Conservation (phyloP, 1,139 yeast genomes). For the Lodderomyces pseudojiufengensis region DNA sequence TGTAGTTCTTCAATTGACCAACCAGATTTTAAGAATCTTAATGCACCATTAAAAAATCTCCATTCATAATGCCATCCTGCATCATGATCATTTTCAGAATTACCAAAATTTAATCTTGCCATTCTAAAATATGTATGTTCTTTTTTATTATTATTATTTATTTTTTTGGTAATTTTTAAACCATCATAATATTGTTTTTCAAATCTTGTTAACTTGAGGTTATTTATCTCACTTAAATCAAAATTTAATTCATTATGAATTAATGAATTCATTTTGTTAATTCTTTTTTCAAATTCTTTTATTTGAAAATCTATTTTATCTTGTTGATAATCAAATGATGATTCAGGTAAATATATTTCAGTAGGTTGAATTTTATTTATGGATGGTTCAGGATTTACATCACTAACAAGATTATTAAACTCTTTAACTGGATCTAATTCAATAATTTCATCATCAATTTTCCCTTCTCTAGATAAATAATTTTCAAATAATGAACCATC, state of each 20-base stretch:
- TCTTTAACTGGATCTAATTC: slow-evolving; percentile 19
- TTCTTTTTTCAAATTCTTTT: slow-evolving; percentile 23
- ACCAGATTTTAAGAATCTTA: slow-evolving; percentile 23
- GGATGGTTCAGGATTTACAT: slow-evolving; percentile 14
- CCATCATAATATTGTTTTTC: slow-evolving; percentile 26
- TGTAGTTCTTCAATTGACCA: slow-evolving; percentile 28
- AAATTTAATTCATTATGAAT: slow-evolving; percentile 25
- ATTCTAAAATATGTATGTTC: slow-evolving; percentile 33
- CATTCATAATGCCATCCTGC: slow-evolving; percentile 35
- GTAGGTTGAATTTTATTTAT: slow-evolving; percentile 11
- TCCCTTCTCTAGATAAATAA: slow-evolving; percentile 20
- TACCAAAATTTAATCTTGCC: slow-evolving; percentile 26
- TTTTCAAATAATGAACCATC: slow-evolving; percentile 24
- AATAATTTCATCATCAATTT: slow-evolving; percentile 16
- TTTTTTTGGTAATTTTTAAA: slow-evolving; percentile 18
- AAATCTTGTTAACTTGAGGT: slow-evolving; percentile 15
- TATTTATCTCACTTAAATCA: slow-evolving; percentile 13
- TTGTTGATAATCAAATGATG: slow-evolving; percentile 22
- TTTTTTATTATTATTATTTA: slow-evolving; percentile 17
- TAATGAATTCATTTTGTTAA: slow-evolving; percentile 18
- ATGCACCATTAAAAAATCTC: slow-evolving; percentile 37
- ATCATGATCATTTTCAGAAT: slow-evolving; percentile 25
- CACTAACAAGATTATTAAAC: slow-evolving; percentile 11
- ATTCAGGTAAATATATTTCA: slow-evolving; percentile 16
- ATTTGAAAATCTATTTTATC: slow-evolving; percentile 24